Base-by-base conservation (phyloP, 345 rosid genomes). In the Gossypium ekmanianum region DNA sequence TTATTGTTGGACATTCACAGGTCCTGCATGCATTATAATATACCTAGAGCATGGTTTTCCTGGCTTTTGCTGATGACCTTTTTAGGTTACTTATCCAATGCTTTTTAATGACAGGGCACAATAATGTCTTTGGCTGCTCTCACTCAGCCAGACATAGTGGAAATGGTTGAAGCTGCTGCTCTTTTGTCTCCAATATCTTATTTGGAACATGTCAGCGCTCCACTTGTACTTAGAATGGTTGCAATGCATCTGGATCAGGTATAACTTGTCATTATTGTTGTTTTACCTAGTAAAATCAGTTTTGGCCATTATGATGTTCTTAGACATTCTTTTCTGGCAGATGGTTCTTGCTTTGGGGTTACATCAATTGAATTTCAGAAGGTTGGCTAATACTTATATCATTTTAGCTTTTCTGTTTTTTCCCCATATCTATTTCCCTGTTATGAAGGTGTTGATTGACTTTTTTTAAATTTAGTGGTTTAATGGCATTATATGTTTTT, bases 1-100 rank as follows among this genome's bases (percentile, higher is more conserved):
- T 90, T 69, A 74, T 92, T 82, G 97, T 91, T 82, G 98, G 98
- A 58, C 97, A 94, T 80, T 94, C 98, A 73, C 98, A 94, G 98
- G 98, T 91, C 55, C 39, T 67, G 18, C 18, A 45, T 66, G 34
- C 8, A 80, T 67, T 48, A 68, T 59, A 51, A 63, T 44, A 6
- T 59, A 34, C 71, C 45, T 69, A 27, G 61, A 16, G 16, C 61
- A 27, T 4, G 2, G 11, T 51, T 48, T 27, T 7, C 63, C 56
- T 74, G 20, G 22, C 34, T 51, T 71, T 71, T 48, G 18, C 48
- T 74, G 54, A 5, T 74, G 29, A 9, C 64, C 14, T 14, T 3
- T 27, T 61, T n/a, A 17, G n/a, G 75, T 10, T 39, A 45, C 72
- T 80, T 75, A 64, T 4, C 45, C 71, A 61, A 24, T 69, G 54